These are phyloP conservation scores for Pseudogymnoascus sp. DNA, from an alignment of 2,329 filamentous ascomycete species.

Conservation along the genomic window DNA sequence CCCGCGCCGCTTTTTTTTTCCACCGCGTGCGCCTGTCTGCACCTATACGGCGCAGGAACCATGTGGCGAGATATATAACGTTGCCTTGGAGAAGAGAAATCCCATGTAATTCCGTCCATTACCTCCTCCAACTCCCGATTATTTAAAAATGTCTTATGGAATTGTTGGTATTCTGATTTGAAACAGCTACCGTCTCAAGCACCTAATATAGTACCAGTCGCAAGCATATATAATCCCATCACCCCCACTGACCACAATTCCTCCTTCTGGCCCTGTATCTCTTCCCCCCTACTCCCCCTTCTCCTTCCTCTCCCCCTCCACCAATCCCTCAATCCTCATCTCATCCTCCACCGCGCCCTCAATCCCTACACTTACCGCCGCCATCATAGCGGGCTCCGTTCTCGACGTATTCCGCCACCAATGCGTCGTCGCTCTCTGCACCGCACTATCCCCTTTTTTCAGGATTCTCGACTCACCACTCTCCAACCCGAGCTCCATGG, in stretches of 20 bases:
- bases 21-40: too few relatives aligned
- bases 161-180: background rate
- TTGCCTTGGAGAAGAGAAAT: too few relatives aligned
- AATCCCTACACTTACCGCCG: background rate
- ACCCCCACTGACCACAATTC: background rate
- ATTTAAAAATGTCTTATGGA: background rate
- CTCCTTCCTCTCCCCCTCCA: background rate
- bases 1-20: too few relatives aligned
- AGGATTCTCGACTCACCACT: slow-evolving; percentile 32
- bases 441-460: slow-evolving; percentile 30
- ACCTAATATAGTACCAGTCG: background rate
- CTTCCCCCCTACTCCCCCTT: background rate
- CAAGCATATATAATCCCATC: too few relatives aligned
- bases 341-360: background rate
- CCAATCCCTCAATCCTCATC: background rate
- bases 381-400: slow-evolving; percentile 17
- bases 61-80: too few relatives aligned
- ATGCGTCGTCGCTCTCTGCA: slow-evolving; percentile 37
- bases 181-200: background rate
- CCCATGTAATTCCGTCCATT: background rate
- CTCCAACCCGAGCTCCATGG: slow-evolving; percentile 33
- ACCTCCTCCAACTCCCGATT: background rate
- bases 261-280: background rate
- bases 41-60: too few relatives aligned
- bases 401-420: slow-evolving; percentile 33